Evolutionary conservation across 352 stramenopile species (phyloP).

Genomic region (Phytophthora fragariaefolia): DNA sequence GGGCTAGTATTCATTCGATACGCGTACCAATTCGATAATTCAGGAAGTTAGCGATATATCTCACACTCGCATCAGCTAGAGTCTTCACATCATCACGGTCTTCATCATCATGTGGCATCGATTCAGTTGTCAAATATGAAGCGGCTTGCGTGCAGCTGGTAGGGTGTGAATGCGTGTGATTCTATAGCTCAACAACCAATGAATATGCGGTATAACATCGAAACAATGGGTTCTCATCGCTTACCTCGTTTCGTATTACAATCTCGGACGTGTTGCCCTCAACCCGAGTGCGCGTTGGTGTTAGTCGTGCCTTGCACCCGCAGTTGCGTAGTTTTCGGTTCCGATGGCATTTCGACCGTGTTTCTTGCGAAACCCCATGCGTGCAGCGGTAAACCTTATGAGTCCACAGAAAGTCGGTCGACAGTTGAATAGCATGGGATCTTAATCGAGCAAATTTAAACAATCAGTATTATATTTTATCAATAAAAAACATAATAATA

Average conservation of each 20-base stretch:
- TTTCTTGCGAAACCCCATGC: constrained; percentile 11
- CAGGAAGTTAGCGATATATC: constrained; percentile 10
- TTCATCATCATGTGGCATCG: constrained; percentile 4
- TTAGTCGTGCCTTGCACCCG: constrained; percentile 5
- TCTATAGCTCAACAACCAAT: background rate
- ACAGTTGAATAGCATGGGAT: background rate
- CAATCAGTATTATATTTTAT: background rate
- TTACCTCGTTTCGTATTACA: background rate
- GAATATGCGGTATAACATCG: background rate
- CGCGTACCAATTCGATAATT: constrained; percentile 6
- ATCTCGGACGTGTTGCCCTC: background rate
- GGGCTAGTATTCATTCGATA: background rate
- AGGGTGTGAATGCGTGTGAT: background rate
- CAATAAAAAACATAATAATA: too few relatives aligned
- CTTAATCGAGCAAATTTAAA: background rate
- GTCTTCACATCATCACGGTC: constrained; percentile 15
- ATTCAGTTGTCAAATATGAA: constrained; percentile 11
- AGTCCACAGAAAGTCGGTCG: background rate
- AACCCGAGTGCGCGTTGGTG: background rate
- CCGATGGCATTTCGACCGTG: constrained; percentile 11
- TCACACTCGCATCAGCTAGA: constrained; percentile 7
- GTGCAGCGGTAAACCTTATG: constrained; percentile 16
- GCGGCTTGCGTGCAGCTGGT: background rate
- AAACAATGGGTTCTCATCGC: background rate
- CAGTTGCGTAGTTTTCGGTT: constrained; percentile 7